Conservation (phyloP, 2,329 filamentous ascomycete species). For the Verticillium longisporum region DNA sequence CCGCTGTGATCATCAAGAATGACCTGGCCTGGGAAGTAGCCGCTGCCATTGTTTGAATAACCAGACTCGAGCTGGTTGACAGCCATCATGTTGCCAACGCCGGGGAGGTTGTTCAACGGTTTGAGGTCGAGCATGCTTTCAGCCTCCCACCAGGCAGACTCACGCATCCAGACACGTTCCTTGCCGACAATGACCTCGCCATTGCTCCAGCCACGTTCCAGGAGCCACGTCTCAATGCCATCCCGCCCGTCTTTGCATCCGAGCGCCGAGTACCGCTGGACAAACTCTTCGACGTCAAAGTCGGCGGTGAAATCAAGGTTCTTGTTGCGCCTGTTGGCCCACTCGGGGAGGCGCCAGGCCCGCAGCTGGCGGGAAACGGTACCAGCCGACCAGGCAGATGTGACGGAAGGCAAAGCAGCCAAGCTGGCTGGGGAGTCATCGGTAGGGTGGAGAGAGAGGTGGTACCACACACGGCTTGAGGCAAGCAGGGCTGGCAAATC, state of each 20-base stretch:
- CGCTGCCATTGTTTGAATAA: constrained; percentile 60
- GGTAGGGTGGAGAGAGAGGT: constrained; percentile 84
- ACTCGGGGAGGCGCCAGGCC: constrained; percentile 89
- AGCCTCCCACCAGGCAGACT: constrained; percentile 94
- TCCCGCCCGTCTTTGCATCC: constrained; percentile 88
- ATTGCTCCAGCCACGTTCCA: constrained; percentile 97
- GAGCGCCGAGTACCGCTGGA: constrained; percentile 70
- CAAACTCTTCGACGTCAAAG: constrained; percentile 91
- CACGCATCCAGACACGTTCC: constrained; percentile 93
- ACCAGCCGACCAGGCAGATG: constrained; percentile 88
- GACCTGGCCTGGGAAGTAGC: constrained; percentile 63
- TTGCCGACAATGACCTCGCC: constrained; percentile 88
- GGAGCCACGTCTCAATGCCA: constrained; percentile 87
- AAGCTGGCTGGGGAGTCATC: constrained; percentile 75
- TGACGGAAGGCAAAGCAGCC: constrained; percentile 63
- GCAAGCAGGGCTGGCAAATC: constrained; percentile 68
- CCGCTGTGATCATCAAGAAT: constrained; percentile 56
- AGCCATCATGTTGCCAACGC: constrained; percentile 27
- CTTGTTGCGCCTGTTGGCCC: constrained; percentile 89
- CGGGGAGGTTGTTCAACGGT: constrained; percentile 41
- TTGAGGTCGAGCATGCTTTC: constrained; percentile 93
- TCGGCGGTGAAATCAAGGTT: constrained; percentile 93
- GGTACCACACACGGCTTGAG: constrained; percentile 91
- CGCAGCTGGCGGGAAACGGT: constrained; percentile 88
- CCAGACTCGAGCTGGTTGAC: constrained; percentile 59